Evolutionary conservation across 2,329 filamentous ascomycete genomes (phyloP).

Genomic region (Hypomyces perniciosus): DNA sequence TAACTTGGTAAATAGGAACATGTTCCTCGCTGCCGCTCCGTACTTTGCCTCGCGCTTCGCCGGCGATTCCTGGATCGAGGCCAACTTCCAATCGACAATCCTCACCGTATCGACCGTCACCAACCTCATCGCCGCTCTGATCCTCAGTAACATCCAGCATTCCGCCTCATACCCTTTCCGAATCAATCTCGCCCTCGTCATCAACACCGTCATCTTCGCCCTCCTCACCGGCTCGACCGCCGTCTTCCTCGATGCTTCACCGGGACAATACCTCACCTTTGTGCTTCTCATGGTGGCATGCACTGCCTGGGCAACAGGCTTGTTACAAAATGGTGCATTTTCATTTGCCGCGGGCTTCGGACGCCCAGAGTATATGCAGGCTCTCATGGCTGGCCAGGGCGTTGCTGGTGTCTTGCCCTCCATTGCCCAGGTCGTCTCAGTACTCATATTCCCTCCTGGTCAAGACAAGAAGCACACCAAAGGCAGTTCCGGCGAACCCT

Average conservation of each 20-base stretch:
- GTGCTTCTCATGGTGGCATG: conserved; percentile 73
- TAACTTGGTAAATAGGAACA: conserved; percentile 61
- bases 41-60: conserved; percentile 85
- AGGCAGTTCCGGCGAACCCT: conserved; percentile 32
- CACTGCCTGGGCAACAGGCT: conserved; percentile 73
- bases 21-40: conserved; percentile 91
- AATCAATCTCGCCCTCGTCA: conserved; percentile 68
- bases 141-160: conserved; percentile 74
- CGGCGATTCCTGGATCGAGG: conserved; percentile 61
- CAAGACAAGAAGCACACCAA: conserved; percentile 15
- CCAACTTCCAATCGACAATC: conserved; percentile 86
- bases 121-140: conserved; percentile 68
- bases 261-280: conserved; percentile 70
- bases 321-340: conserved; percentile 92
- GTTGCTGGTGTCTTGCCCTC: conserved; percentile 86
- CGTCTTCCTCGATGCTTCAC: conserved; percentile 54
- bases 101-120: conserved; percentile 79
- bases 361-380: conserved; percentile 84
- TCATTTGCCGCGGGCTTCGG: conserved; percentile 85
- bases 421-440: conserved; percentile 78
- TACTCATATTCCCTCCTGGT: conserved; percentile 51
- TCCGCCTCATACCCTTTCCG: conserved; percentile 82
- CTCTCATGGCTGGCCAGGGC: conserved; percentile 91
- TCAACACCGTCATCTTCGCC: conserved; percentile 72
- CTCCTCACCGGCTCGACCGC: conserved; percentile 76